phyloP scores from a whole-genome alignment of 768 basidiomycete genomes.

The Artomyces pyxidatus region DNA sequence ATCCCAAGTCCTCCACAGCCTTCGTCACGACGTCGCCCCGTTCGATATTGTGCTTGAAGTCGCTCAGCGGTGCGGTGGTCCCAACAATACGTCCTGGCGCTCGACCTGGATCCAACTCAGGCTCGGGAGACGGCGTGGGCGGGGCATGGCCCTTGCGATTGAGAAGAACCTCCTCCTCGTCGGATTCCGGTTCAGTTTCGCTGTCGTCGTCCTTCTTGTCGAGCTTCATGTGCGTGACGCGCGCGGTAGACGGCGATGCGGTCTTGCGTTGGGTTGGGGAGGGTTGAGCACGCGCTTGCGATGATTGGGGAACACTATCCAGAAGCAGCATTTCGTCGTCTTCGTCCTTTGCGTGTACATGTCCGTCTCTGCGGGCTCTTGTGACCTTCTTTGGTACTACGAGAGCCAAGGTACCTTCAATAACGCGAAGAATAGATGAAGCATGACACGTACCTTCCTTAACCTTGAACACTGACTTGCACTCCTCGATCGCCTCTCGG shows the following conservation, averaged over 20 bases:
- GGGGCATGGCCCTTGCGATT: conserved; percentile 7
- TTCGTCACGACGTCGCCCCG: conserved; percentile 78
- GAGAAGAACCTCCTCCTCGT: conserved; percentile 30
- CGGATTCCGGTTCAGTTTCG: conserved; percentile 46
- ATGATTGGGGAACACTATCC: conserved; percentile 7
- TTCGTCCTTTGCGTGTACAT: conserved; percentile 55
- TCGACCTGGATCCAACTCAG: conserved; percentile 40
- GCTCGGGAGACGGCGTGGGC: conserved; percentile 18
- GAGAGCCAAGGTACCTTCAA: background rate
- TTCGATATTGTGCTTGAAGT: conserved; percentile 65
- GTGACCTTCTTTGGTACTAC: conserved; percentile 58
- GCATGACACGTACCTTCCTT: conserved; percentile 50
- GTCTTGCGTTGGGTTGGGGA: conserved; percentile 10
- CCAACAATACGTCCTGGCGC: conserved; percentile 73
- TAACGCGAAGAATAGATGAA: background rate
- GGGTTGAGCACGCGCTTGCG: conserved; percentile 22
- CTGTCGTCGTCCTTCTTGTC: conserved; percentile 29
- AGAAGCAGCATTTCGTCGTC: conserved; percentile 19
- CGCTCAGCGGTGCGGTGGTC: conserved; percentile 59
- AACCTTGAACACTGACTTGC: conserved; percentile 63
- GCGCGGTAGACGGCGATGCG: background rate
- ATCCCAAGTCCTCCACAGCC: conserved; percentile 73
- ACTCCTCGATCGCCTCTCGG: conserved; percentile 45
- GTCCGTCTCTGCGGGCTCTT: conserved; percentile 51
- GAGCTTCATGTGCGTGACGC: conserved; percentile 17